Evolutionary conservation across 2,329 filamentous ascomycete genomes (phyloP).

Genomic region (Berkeleyomyces basicola): DNA sequence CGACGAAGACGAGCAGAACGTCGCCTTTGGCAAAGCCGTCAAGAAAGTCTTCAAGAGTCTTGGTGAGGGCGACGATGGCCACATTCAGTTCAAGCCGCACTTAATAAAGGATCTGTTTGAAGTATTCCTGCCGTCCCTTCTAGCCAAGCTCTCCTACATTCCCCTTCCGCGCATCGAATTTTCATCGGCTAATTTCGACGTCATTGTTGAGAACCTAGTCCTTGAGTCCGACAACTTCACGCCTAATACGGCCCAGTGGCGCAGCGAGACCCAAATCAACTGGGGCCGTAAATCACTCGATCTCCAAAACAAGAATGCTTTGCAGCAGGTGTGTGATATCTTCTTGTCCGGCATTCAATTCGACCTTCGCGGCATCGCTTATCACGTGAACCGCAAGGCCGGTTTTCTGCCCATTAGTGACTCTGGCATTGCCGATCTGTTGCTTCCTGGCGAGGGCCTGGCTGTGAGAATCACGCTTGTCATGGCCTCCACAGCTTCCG

Average conservation of each 20-base stretch:
- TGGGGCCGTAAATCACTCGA: conserved; percentile 85
- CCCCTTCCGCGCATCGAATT: conserved; percentile 91
- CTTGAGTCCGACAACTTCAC: conserved; percentile 94
- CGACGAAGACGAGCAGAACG: conserved; percentile 74
- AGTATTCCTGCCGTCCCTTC: conserved; percentile 65
- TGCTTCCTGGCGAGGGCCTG: conserved; percentile 73
- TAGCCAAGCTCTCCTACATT: conserved; percentile 78
- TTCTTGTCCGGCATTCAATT: conserved; percentile 82
- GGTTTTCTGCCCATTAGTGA: conserved; percentile 83
- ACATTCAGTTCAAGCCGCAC: conserved; percentile 81
- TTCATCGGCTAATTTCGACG: conserved; percentile 67
- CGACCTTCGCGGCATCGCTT: conserved; percentile 79
- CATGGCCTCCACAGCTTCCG: conserved; percentile 47
- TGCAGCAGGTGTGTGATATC: conserved; percentile 25
- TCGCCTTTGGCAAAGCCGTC: conserved; percentile 55
- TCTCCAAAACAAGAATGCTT: conserved; percentile 53
- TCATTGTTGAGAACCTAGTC: conserved; percentile 83
- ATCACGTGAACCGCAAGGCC: conserved; percentile 87
- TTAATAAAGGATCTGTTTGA: conserved; percentile 77
- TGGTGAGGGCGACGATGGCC: conserved; percentile 73
- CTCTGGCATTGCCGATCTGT: conserved; percentile 73
- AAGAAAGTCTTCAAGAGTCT: conserved; percentile 76
- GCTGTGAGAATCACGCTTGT: conserved; percentile 37
- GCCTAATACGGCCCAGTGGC: conserved; percentile 78
- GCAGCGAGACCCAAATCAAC: conserved; percentile 84